These are phyloP conservation scores for Aspergillus calidoustus DNA, from an alignment of 2,329 filamentous ascomycete species.

Conservation along the genomic window DNA sequence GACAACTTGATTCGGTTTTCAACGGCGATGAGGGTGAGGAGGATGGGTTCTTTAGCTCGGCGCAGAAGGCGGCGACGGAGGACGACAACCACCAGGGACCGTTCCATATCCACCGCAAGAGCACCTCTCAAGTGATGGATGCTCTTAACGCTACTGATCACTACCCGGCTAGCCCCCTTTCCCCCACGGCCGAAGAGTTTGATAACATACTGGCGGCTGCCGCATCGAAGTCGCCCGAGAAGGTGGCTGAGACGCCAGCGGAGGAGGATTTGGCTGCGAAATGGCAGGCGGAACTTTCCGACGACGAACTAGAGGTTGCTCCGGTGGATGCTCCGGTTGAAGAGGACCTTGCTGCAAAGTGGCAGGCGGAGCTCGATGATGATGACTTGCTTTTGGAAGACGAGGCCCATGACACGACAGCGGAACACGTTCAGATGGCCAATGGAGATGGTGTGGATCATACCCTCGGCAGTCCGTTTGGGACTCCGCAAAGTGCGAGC, in stretches of 20 bases:
- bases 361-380: conserved; percentile 59
- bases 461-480: conserved; percentile 32
- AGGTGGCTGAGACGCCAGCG: conserved; percentile 26
- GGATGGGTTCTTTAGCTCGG: conserved; percentile 42
- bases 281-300: conserved; percentile 75
- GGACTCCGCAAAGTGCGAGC: conserved; percentile 30
- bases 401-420: conserved; percentile 36
- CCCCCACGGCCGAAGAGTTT: conserved; percentile 35
- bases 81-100: conserved; percentile 19
- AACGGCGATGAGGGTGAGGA: conserved; percentile 44
- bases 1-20: conserved; percentile 39
- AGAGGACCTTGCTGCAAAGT: conserved; percentile 74
- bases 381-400: conserved; percentile 84
- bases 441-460: conserved; percentile 25
- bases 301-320: conserved; percentile 53
- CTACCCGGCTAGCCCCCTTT: conserved; percentile 33
- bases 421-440: conserved; percentile 30
- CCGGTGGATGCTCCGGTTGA: conserved; percentile 56
- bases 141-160: conserved; percentile 48
- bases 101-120: conserved; percentile 65
- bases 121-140: conserved; percentile 68
- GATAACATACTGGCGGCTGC: conserved; percentile 30
- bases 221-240: conserved; percentile 25
- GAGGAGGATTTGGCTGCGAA: conserved; percentile 74
- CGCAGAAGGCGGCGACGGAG: conserved; percentile 22